phyloP scores from a whole-genome alignment of 768 basidiomycete genomes.

The Strobilomyces confusus region DNA sequence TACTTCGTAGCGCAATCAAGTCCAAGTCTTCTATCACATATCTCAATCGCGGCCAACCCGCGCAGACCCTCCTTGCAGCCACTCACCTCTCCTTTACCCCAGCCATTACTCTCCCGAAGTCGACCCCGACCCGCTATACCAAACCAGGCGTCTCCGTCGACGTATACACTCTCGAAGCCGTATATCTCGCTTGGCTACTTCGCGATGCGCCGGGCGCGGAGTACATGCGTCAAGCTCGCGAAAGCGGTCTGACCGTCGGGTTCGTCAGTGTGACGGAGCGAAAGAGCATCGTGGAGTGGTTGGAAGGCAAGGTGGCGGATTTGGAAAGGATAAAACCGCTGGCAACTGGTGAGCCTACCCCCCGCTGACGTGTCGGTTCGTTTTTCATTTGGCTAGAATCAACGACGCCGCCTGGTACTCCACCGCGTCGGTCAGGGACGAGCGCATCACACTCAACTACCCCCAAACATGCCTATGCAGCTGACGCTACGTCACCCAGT shows the following conservation, averaged over 20 bases:
- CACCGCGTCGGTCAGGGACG: constrained; percentile 23
- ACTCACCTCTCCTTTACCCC: constrained; percentile 62
- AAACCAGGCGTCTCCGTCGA: constrained; percentile 55
- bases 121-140: constrained; percentile 72
- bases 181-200: constrained; percentile 82
- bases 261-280: constrained; percentile 87
- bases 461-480: constrained; percentile 21
- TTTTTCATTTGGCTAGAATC: too few species aligned
- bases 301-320: constrained; percentile 51
- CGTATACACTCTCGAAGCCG: constrained; percentile 74
- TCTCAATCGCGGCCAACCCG: constrained; percentile 34
- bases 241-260: constrained; percentile 65
- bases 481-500: background rate
- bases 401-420: constrained; percentile 2
- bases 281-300: constrained; percentile 81
- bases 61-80: constrained; percentile 48
- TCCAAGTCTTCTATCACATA: constrained; percentile 50
- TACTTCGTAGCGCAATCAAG: constrained; percentile 61
- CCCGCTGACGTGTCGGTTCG: too few species aligned
- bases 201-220: constrained; percentile 73
- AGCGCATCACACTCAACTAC: constrained; percentile 18
- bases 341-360: background rate
- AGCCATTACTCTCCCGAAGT: constrained; percentile 58
- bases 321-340: constrained; percentile 26
- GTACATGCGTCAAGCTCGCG: constrained; percentile 84